phyloP scores from a whole-genome alignment of 805 yeast genomes.

The Ogataea degrootiae region DNA sequence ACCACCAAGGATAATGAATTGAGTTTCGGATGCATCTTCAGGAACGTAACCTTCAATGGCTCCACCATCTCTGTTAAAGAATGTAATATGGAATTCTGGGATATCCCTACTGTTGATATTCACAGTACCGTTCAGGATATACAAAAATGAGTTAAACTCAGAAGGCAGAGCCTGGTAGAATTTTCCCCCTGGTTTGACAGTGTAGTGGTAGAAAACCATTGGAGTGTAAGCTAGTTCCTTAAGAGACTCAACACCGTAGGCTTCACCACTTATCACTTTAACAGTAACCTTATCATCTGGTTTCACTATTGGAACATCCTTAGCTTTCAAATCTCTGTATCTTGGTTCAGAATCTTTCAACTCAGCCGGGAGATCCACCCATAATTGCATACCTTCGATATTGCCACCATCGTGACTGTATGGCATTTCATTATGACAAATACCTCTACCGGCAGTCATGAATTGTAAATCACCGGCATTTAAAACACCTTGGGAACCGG shows the following conservation, averaged over 20 bases:
- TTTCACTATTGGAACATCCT: constrained; percentile 65
- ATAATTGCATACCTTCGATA: constrained; percentile 68
- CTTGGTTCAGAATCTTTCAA: constrained; percentile 64
- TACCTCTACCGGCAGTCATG: constrained; percentile 90
- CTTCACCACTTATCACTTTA: constrained; percentile 71
- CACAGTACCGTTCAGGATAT: constrained; percentile 59
- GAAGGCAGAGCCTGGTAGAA: constrained; percentile 56
- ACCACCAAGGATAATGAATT: constrained; percentile 76
- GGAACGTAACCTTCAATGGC: constrained; percentile 49
- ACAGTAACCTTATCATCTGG: constrained; percentile 62
- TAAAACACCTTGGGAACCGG: constrained; percentile 75
- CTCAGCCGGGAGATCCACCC: constrained; percentile 77
- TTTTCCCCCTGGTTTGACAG: constrained; percentile 58
- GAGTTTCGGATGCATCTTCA: constrained; percentile 42
- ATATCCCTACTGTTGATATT: constrained; percentile 39
- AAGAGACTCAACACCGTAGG: constrained; percentile 70
- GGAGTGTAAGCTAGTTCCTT: constrained; percentile 81
- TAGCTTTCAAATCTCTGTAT: constrained; percentile 67
- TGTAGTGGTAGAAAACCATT: constrained; percentile 64
- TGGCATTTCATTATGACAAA: constrained; percentile 86
- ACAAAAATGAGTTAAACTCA: constrained; percentile 65
- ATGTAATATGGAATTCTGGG: constrained; percentile 47
- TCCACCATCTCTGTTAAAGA: constrained; percentile 70
- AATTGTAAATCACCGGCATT: constrained; percentile 84
- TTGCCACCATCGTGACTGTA: constrained; percentile 47